A percentile compares a stretch with the other conserved stretches of the same genome.
These are phyloP conservation scores for Orbilia blumenaviensis DNA, from an alignment of 2,329 filamentous ascomycete genomes.

Conservation along the genomic window DNA sequence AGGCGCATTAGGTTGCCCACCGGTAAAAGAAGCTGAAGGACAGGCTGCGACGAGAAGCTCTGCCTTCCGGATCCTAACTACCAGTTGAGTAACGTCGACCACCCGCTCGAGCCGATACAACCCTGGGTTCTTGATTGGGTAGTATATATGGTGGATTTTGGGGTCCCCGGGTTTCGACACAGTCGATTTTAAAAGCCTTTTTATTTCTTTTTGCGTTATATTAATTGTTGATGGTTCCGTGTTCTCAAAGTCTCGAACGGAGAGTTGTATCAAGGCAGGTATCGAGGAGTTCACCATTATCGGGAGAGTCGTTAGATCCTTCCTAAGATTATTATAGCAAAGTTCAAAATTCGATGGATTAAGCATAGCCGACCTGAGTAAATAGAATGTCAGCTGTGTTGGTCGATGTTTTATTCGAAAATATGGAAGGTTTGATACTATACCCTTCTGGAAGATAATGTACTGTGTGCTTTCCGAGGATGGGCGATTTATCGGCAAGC, in stretches of 20 bases:
- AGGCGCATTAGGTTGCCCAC: constrained; percentile 63
- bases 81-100: constrained; percentile 90
- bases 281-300: constrained; percentile 94
- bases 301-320: constrained; percentile 73
- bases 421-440: too few species aligned
- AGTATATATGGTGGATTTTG: constrained; percentile 74
- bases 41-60: constrained; percentile 88
- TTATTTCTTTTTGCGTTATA: constrained; percentile 77
- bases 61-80: constrained; percentile 78
- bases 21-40: constrained; percentile 78
- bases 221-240: constrained; percentile 81
- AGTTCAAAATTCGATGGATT: constrained; percentile 84
- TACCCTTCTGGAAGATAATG: constrained; percentile 95
- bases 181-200: constrained; percentile 75
- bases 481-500: constrained; percentile 89
- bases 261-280: constrained; percentile 86
- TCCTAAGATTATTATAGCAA: constrained; percentile 74
- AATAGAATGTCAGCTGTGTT: background rate
- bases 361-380: constrained; percentile 76
- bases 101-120: constrained; percentile 86
- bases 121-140: constrained; percentile 83
- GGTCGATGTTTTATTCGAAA: too few species aligned
- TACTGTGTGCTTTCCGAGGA: constrained; percentile 95
- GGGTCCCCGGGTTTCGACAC: constrained; percentile 67
- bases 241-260: constrained; percentile 84